Percentiles rank a stretch among this genome's conserved stretches.
phyloP scores from a whole-genome alignment of 768 basidiomycete species.

The Tricholoma sp. region DNA sequence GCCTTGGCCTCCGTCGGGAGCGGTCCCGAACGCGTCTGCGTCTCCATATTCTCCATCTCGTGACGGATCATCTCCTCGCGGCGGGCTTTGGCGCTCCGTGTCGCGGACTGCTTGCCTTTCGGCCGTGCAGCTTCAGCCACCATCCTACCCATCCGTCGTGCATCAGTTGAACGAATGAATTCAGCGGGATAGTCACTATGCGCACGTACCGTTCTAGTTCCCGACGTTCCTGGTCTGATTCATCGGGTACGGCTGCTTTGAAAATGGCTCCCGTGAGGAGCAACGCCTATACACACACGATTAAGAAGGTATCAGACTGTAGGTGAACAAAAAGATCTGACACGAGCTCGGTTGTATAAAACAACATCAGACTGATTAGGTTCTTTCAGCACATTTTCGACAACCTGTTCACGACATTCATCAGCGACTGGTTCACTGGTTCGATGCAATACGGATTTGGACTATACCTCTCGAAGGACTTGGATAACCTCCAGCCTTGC shows the following conservation, averaged over 20 bases:
- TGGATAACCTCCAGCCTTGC: slow-evolving; percentile 93
- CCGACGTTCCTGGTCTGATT: slow-evolving; percentile 88
- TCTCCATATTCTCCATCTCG: slow-evolving; percentile 19
- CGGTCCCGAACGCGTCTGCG: background rate
- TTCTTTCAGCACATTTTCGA: slow-evolving; percentile 84
- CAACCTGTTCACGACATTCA: slow-evolving; percentile 44
- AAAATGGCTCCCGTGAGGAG: slow-evolving; percentile 87
- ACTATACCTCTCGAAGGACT: slow-evolving; percentile 69
- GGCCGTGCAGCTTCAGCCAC: slow-evolving; percentile 82
- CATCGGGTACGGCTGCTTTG: slow-evolving; percentile 80
- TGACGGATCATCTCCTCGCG: slow-evolving; percentile 35
- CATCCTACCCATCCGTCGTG: slow-evolving; percentile 43
- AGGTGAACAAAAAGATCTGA: slow-evolving; percentile 24
- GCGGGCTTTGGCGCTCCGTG: slow-evolving; percentile 31
- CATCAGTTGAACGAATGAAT: background rate
- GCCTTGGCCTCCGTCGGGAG: slow-evolving; percentile 4
- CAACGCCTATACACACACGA: slow-evolving; percentile 53
- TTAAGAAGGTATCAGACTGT: background rate
- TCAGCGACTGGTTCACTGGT: background rate
- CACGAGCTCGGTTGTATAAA: slow-evolving; percentile 82
- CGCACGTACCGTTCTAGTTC: slow-evolving; percentile 86
- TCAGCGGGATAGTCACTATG: too few species aligned
- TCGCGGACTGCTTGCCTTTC: slow-evolving; percentile 51
- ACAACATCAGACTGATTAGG: slow-evolving; percentile 64
- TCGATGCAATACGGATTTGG: background rate